Percentiles rank a stretch among this genome's conserved stretches.
Evolutionary conservation across 345 rosid genomes (phyloP).

Genomic region (Turnera subulata): DNA sequence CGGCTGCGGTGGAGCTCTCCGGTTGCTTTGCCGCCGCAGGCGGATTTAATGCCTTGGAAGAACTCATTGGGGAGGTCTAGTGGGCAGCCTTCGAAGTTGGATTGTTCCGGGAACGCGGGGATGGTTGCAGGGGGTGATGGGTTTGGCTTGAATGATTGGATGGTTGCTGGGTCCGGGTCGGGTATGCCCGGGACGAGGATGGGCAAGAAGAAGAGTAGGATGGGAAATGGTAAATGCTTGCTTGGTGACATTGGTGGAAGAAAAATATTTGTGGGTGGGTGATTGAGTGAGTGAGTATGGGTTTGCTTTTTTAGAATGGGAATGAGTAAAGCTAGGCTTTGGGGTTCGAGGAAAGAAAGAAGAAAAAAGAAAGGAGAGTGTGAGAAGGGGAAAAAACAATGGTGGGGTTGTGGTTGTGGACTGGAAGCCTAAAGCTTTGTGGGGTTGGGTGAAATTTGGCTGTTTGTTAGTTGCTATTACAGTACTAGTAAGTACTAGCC

Average conservation of each 20-base stretch:
- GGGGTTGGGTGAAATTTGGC: slow-evolving; percentile 12
- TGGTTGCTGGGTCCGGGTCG: slow-evolving; percentile 35
- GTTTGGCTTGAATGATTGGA: slow-evolving; percentile 42
- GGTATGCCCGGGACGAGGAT: slow-evolving; percentile 19
- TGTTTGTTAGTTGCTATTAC: neutral
- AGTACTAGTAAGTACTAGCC: too few relatives aligned
- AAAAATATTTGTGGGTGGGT: slow-evolving; percentile 10
- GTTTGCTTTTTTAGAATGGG: slow-evolving; percentile 2
- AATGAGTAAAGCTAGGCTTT: neutral
- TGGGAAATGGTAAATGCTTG: slow-evolving; percentile 22
- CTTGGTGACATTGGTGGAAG: slow-evolving; percentile 15
- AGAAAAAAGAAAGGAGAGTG: neutral
- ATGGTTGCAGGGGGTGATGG: slow-evolving; percentile 60
- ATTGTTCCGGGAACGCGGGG: slow-evolving; percentile 92
- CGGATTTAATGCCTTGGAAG: slow-evolving; percentile 52
- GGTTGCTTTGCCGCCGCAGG: slow-evolving; percentile 35
- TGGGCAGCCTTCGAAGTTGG: slow-evolving; percentile 58
- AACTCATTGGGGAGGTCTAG: slow-evolving; percentile 65
- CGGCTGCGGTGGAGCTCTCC: slow-evolving; percentile 47
- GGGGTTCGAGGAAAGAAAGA: slow-evolving; percentile 2
- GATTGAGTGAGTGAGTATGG: neutral
- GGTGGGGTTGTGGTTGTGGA: neutral
- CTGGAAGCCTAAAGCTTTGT: neutral
- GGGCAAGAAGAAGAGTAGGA: slow-evolving; percentile 12
- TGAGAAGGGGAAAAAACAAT: neutral